Percentiles rank a stretch among this genome's conserved stretches.
phyloP scores from a whole-genome alignment of 495 filamentous ascomycete genomes.

The Podospora pseudoanserina region DNA sequence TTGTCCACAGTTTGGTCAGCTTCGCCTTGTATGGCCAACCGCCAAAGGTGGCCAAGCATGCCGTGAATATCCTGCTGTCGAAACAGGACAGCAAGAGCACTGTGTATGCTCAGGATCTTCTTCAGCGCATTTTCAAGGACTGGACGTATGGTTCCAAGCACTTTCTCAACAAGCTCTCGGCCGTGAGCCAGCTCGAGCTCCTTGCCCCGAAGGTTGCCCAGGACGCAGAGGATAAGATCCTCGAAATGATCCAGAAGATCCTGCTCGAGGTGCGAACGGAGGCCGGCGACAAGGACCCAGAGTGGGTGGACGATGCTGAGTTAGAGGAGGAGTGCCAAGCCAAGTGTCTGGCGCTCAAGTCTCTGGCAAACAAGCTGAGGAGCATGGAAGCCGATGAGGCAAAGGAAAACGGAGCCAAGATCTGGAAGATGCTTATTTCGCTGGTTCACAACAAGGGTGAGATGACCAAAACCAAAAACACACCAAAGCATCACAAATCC shows the following conservation, averaged over 20 bases:
- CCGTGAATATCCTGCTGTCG: slow-evolving; percentile 82
- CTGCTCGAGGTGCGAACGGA: slow-evolving; percentile 64
- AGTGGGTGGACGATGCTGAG: slow-evolving; percentile 66
- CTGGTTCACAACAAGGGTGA: slow-evolving; percentile 74
- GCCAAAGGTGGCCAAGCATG: slow-evolving; percentile 83
- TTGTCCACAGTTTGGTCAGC: slow-evolving; percentile 70
- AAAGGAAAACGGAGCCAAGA: slow-evolving; percentile 59
- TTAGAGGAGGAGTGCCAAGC: slow-evolving; percentile 77
- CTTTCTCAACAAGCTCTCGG: slow-evolving; percentile 80
- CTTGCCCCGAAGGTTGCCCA: slow-evolving; percentile 70
- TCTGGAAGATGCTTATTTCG: slow-evolving; percentile 73
- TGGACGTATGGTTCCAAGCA: slow-evolving; percentile 72
- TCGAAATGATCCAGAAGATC: slow-evolving; percentile 73
- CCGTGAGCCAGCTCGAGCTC: slow-evolving; percentile 78
- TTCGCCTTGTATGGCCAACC: slow-evolving; percentile 81
- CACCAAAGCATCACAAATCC: slow-evolving; percentile 68
- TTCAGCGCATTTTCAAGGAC: slow-evolving; percentile 66
- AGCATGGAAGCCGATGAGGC: slow-evolving; percentile 60
- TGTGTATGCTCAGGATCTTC: slow-evolving; percentile 73
- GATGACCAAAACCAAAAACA: slow-evolving; percentile 66
- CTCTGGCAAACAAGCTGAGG: slow-evolving; percentile 81
- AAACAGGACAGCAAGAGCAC: slow-evolving; percentile 77
- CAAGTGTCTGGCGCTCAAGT: slow-evolving; percentile 84
- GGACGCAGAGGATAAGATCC: slow-evolving; percentile 68
- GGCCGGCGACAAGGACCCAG: slow-evolving; percentile 46